phyloP scores from a whole-genome alignment of 805 yeast species.

The Pichia gijzeniarum region DNA sequence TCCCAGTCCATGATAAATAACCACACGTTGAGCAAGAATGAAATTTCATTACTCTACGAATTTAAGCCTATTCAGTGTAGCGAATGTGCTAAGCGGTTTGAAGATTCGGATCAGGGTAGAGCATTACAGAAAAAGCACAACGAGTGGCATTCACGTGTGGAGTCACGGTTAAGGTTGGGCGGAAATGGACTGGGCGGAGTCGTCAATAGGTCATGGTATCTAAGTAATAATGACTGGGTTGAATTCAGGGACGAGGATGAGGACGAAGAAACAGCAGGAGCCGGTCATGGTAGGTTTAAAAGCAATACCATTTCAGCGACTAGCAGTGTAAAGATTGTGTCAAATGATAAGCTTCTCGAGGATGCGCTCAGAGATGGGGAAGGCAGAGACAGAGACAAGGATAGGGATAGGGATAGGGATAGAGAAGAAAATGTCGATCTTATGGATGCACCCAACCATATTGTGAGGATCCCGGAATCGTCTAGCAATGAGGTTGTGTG shows the following conservation, averaged over 20 bases:
- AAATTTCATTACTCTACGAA: constrained; percentile 42
- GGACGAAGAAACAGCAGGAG: constrained; percentile 31
- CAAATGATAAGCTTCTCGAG: constrained; percentile 14
- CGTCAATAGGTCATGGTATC: constrained; percentile 78
- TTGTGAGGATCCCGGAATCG: constrained; percentile 62
- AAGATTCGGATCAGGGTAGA: constrained; percentile 50
- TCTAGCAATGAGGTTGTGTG: constrained; percentile 55
- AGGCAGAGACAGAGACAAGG: neutral
- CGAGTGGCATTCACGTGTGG: constrained; percentile 95
- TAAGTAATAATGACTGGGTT: constrained; percentile 67
- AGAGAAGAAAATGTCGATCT: constrained; percentile 20
- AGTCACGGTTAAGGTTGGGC: constrained; percentile 53
- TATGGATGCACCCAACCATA: constrained; percentile 30
- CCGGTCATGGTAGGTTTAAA: neutral
- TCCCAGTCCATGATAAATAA: constrained; percentile 33
- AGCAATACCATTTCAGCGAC: constrained; percentile 10
- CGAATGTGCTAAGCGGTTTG: constrained; percentile 83
- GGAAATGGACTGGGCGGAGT: constrained; percentile 38
- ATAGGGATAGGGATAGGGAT: constrained; percentile 15
- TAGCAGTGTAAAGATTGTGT: constrained; percentile 1
- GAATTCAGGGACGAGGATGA: constrained; percentile 64
- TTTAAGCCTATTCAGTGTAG: constrained; percentile 74
- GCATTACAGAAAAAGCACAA: constrained; percentile 57
- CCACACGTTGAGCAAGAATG: constrained; percentile 31
- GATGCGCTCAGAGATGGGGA: constrained; percentile 12